These are phyloP conservation scores for Solanum rostratum DNA, from an alignment of 257 asterid species.

Conservation along the genomic window DNA sequence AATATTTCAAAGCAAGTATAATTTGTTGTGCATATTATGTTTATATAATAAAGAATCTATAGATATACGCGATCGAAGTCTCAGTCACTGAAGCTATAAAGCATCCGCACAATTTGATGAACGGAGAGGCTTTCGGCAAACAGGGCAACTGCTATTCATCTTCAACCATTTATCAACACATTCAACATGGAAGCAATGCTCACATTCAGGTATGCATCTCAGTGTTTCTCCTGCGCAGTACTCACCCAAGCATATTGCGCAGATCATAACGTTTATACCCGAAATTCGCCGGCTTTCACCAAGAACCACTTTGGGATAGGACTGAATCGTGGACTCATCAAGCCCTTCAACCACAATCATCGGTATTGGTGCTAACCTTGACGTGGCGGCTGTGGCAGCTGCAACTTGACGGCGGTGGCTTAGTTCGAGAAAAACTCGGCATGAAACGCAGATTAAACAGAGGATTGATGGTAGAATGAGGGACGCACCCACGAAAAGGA, in stretches of 20 bases:
- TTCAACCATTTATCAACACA: slow-evolving; percentile 29
- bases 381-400: not conserved
- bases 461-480: not conserved
- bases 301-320: slow-evolving; percentile 8
- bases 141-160: slow-evolving; percentile 19
- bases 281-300: slow-evolving; percentile 12
- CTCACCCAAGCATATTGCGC: slow-evolving; percentile 31
- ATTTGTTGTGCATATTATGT: not conserved
- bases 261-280: slow-evolving; percentile 8
- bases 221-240: slow-evolving; percentile 20
- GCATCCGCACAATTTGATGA: not conserved
- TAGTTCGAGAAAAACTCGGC: not conserved
- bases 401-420: not conserved
- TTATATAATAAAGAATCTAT: not conserved
- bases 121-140: slow-evolving; percentile 20
- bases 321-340: slow-evolving; percentile 13
- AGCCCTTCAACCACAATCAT: not conserved
- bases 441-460: not conserved
- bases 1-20: not conserved
- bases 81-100: not conserved
- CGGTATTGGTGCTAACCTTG: not conserved
- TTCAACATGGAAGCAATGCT: slow-evolving; percentile 29
- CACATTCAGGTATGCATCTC: slow-evolving; percentile 26
- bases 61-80: not conserved
- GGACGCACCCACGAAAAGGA: not conserved